Evolutionary conservation across 192 early-diverging fungal genomes (phyloP).

Genomic region (Chytriomyces sp.): DNA sequence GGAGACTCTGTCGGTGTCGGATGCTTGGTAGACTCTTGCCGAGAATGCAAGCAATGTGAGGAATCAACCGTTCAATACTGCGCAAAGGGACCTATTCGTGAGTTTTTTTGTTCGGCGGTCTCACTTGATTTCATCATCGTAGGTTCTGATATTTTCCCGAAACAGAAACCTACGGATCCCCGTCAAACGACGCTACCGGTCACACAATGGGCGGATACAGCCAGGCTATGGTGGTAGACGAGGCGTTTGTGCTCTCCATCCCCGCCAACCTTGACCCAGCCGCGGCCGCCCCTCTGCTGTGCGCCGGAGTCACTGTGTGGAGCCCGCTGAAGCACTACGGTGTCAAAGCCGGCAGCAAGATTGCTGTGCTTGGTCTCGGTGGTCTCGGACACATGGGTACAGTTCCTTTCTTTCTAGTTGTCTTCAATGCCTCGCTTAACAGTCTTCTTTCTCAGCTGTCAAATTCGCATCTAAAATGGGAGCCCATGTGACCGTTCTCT

Average conservation of each 20-base stretch:
- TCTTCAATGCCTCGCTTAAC: too few species aligned
- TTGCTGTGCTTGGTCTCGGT: constrained; percentile 81
- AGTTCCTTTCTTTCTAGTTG: background rate
- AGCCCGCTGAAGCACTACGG: constrained; percentile 63
- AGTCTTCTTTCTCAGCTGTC: constrained; percentile 6
- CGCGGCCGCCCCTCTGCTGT: constrained; percentile 77
- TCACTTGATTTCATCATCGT: background rate
- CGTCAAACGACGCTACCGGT: constrained; percentile 1
- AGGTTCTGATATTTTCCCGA: background rate
- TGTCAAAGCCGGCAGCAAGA: constrained; percentile 66
- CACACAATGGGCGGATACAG: background rate
- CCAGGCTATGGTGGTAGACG: background rate
- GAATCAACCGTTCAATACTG: constrained; percentile 32
- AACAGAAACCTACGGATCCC: background rate
- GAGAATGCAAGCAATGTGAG: constrained; percentile 36
- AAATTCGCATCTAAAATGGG: constrained; percentile 40
- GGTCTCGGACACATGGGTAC: constrained; percentile 71
- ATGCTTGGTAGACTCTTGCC: constrained; percentile 37
- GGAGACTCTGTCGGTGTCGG: constrained; percentile 50
- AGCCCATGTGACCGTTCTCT: constrained; percentile 37
- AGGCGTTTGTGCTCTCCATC: constrained; percentile 58
- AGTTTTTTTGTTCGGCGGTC: background rate
- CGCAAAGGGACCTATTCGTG: constrained; percentile 8
- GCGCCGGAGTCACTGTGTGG: constrained; percentile 81
- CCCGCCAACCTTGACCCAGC: constrained; percentile 61